phyloP scores from a whole-genome alignment of 2,329 filamentous ascomycete genomes.

The Colletotrichum cuscutae region DNA sequence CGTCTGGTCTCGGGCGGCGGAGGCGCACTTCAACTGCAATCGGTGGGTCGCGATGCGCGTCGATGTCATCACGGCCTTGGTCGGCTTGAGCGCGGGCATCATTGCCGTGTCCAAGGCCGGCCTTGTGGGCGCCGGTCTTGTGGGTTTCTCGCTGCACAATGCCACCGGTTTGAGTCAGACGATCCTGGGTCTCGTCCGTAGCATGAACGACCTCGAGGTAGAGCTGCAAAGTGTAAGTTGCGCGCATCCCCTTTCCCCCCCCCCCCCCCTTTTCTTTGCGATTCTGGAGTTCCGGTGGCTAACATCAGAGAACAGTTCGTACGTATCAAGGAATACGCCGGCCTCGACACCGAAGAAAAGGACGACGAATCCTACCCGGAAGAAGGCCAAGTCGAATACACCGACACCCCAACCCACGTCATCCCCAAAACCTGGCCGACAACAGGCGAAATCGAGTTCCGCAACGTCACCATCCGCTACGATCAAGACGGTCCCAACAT shows the following conservation, averaged over 20 bases:
- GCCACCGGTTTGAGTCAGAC: conserved; percentile 64
- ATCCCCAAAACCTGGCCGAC: conserved; percentile 57
- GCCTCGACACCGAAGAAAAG: conserved; percentile 56
- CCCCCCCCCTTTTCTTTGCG: too few species aligned
- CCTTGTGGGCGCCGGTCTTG: conserved; percentile 60
- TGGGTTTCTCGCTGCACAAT: conserved; percentile 67
- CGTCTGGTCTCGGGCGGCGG: conserved; percentile 56
- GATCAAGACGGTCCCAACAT: conserved; percentile 57
- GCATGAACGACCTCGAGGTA: conserved; percentile 66
- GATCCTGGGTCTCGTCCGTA: conserved; percentile 62
- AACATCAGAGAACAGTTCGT: conserved; percentile 50
- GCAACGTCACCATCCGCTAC: conserved; percentile 62
- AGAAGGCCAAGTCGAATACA: conserved; percentile 47
- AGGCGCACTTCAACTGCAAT: conserved; percentile 65
- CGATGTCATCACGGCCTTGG: conserved; percentile 64
- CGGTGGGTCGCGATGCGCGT: conserved; percentile 67
- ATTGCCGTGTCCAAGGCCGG: conserved; percentile 62
- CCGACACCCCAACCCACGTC: conserved; percentile 48
- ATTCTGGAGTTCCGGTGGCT: not conserved
- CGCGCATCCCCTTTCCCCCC: too few species aligned
- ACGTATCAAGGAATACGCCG: conserved; percentile 60
- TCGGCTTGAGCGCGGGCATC: conserved; percentile 60
- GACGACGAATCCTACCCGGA: conserved; percentile 51
- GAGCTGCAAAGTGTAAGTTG: conserved; percentile 64
- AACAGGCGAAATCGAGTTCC: conserved; percentile 60